These are phyloP conservation scores for Adansonia gregorii DNA, from an alignment of 441 rosid species.

Conservation along the genomic window DNA sequence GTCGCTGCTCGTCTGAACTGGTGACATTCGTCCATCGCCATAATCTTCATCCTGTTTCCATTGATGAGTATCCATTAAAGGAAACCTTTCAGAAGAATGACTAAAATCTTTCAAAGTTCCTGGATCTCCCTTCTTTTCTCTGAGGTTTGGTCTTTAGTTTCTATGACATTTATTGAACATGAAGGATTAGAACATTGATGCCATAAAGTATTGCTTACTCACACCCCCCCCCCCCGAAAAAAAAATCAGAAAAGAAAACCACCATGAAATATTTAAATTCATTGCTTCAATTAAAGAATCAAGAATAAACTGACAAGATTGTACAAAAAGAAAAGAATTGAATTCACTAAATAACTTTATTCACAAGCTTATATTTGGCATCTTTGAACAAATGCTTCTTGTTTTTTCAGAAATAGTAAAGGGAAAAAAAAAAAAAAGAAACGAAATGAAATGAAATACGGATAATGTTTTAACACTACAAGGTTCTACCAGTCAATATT, in stretches of 20 bases:
- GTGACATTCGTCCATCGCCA: background rate
- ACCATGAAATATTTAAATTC: background rate
- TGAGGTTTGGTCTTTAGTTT: no score
- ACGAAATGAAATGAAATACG: background rate
- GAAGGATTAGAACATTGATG: no score
- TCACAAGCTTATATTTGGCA: background rate
- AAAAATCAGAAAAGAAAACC: background rate
- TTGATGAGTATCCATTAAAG: background rate
- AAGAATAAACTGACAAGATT: background rate
- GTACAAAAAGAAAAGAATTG: background rate
- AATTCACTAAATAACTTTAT: background rate
- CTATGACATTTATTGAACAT: constrained; percentile 6
- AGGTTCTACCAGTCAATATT: background rate
- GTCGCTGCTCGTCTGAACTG: background rate
- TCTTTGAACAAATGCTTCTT: background rate
- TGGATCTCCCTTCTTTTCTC: background rate
- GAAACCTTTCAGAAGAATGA: background rate
- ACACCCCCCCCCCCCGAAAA: no score
- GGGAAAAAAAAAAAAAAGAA: background rate
- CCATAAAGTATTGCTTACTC: no score
- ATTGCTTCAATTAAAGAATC: background rate
- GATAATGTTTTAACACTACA: background rate
- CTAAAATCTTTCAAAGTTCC: background rate
- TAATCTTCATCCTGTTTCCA: background rate
- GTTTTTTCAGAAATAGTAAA: background rate